Base-by-base conservation (phyloP, 106 monocot genomes). In the Xerophyta viscosa region DNA sequence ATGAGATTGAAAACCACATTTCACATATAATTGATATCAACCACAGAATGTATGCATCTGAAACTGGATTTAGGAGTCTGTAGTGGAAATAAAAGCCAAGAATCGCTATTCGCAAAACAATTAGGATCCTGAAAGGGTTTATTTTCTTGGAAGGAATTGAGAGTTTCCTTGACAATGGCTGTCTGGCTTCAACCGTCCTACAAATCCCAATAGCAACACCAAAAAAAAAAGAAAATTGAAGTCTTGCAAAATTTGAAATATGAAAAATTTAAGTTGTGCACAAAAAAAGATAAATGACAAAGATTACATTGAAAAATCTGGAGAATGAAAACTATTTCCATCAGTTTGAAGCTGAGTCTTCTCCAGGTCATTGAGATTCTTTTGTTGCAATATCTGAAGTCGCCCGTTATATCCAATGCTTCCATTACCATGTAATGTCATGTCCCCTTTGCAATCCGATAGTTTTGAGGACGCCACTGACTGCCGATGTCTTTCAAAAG, bases 1-100 rank as follows among this genome's bases (percentile, higher is more conserved):
- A 93, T 0, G 92, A 93, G 20, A 88, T 27, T 18, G 92, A 87
- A 50, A 93, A 93, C 92, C 92, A 93, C 18, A 93, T 88, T 68
- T 93, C 92, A 26, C 92, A 93, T 27, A 93, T 52, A 51, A 93
- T 60, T 11, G 92, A 93, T 8, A 87, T 93, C 17, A 87, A 66
- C 92, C 92, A 94, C 9, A 94, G 72, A 0, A 77, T 80, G 12
- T 75, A 61, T 18, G 94, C 94, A 52, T 94, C 94, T 8, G 54
- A 72, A 9, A 84, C 94, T 0, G 94, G 94, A 56, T 94, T 61
- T 6, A 88, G 69, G 41, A 94, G 60, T 23, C 94, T 77, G 50
- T 94, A 88, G 2, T 70, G 88, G 27, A 88, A 74, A 57, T 88
- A 94, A 62, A 94, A 84, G 22, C 50, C 84, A 9, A 88, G 88